Conservation (phyloP, 768 basidiomycete species). For the Candolleomyces efflorescens region DNA sequence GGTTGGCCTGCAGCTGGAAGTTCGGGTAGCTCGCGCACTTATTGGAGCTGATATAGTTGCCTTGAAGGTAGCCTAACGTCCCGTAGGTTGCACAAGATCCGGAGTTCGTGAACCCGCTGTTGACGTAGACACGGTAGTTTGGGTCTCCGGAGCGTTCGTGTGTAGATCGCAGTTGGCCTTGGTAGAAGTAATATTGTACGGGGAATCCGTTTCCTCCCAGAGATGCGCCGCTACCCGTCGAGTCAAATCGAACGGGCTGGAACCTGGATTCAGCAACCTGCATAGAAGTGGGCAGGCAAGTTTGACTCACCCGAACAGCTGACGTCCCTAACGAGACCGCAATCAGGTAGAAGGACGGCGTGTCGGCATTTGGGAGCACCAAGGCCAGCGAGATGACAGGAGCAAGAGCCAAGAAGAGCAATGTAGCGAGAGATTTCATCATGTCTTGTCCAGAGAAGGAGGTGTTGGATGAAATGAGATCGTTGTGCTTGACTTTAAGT, state of each 20-base stretch:
- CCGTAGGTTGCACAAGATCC: slow-evolving; percentile 20
- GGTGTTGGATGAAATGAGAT: background rate
- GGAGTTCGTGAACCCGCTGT: slow-evolving; percentile 6
- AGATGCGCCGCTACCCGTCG: slow-evolving; percentile 14
- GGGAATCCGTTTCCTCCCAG: slow-evolving; percentile 17
- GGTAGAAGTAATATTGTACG: slow-evolving; percentile 22
- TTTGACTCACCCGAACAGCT: slow-evolving; percentile 16
- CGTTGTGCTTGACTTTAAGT: background rate
- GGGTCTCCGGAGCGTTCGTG: slow-evolving; percentile 5
- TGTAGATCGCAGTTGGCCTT: slow-evolving; percentile 14
- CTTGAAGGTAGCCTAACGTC: slow-evolving; percentile 16
- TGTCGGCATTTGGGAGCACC: slow-evolving; percentile 17
- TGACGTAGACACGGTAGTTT: slow-evolving; percentile 11
- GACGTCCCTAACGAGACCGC: slow-evolving; percentile 10
- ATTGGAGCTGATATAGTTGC: slow-evolving; percentile 10
- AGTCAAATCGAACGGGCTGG: background rate
- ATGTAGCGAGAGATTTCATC: background rate
- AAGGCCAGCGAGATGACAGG: background rate
- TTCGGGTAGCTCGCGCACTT: slow-evolving; percentile 18
- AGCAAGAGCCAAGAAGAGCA: background rate
- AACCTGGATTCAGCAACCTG: background rate
- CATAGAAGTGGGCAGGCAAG: background rate
- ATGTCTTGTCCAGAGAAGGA: background rate
- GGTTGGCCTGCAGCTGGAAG: slow-evolving; percentile 19
- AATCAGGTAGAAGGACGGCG: slow-evolving; percentile 24